Evolutionary conservation across 2,329 filamentous ascomycete species (phyloP).

Genomic region (Pyricularia grisea): DNA sequence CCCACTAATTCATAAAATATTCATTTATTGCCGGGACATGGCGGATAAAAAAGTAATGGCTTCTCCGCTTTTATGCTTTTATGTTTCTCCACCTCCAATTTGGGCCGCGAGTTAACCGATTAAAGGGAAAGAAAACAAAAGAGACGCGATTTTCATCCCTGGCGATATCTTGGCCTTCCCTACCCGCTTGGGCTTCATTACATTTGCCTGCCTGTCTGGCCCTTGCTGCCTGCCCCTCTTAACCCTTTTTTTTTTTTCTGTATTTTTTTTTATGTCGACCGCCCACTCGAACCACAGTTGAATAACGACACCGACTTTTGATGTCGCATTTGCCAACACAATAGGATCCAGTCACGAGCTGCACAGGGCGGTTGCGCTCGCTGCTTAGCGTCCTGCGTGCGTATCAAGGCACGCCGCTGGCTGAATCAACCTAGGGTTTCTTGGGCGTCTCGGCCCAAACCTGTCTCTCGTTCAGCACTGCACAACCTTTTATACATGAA

Average conservation of each 20-base stretch:
- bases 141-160: background rate
- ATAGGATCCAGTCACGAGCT: background rate
- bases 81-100: background rate
- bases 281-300: background rate
- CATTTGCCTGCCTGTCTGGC: background rate
- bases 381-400: background rate
- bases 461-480: background rate
- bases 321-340: background rate
- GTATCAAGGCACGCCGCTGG: background rate
- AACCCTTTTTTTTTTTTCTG: background rate
- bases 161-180: background rate
- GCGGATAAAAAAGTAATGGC: background rate
- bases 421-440: background rate
- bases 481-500: background rate
- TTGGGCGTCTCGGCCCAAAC: background rate
- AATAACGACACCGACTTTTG: background rate
- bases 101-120: background rate
- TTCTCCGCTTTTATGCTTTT: background rate
- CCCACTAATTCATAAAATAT: slow-evolving; percentile 1
- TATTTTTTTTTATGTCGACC: background rate
- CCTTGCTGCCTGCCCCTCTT: background rate
- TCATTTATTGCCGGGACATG: slow-evolving; percentile 1
- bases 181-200: background rate
- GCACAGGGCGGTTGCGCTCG: background rate
- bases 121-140: background rate